Conservation (phyloP, 371 early-diverging fungal genomes). For the Saksenaea oblongispora region DNA sequence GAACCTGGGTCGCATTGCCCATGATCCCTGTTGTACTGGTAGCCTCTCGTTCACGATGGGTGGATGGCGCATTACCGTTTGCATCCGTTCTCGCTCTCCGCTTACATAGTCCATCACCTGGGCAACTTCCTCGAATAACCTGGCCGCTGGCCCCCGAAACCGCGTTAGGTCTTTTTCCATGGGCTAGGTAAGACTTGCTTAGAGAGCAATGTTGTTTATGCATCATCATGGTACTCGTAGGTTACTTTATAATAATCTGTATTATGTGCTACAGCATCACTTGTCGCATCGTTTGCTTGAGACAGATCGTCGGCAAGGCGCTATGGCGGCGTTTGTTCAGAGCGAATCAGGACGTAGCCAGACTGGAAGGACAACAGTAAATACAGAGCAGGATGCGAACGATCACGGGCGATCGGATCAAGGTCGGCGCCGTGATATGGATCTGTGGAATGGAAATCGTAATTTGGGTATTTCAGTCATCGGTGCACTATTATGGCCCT, state of each 20-base stretch:
- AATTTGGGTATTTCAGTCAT: constrained; percentile 52
- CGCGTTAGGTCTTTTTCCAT: constrained; percentile 57
- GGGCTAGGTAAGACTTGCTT: constrained; percentile 41
- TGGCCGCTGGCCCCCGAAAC: constrained; percentile 61
- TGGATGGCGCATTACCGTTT: constrained; percentile 38
- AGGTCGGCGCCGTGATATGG: constrained; percentile 14
- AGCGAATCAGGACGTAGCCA: neutral
- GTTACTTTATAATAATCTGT: constrained; percentile 48
- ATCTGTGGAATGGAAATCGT: constrained; percentile 24
- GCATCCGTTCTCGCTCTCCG: constrained; percentile 32
- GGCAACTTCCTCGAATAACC: constrained; percentile 28
- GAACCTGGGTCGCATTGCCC: constrained; percentile 68
- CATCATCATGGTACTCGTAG: constrained; percentile 11
- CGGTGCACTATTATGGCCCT: constrained; percentile 57
- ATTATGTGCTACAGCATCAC: constrained; percentile 12
- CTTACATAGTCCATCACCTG: neutral
- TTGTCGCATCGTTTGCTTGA: constrained; percentile 27
- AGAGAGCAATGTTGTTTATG: neutral
- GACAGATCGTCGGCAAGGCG: neutral
- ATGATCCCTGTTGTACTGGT: constrained; percentile 66
- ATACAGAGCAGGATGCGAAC: constrained; percentile 19
- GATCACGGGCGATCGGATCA: neutral
- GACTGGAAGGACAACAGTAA: neutral
- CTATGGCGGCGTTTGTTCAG: neutral
- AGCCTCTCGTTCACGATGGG: constrained; percentile 56